These are phyloP conservation scores for Leishmania tropica DNA, from an alignment of 208 protist genomes.

Conservation along the genomic window DNA sequence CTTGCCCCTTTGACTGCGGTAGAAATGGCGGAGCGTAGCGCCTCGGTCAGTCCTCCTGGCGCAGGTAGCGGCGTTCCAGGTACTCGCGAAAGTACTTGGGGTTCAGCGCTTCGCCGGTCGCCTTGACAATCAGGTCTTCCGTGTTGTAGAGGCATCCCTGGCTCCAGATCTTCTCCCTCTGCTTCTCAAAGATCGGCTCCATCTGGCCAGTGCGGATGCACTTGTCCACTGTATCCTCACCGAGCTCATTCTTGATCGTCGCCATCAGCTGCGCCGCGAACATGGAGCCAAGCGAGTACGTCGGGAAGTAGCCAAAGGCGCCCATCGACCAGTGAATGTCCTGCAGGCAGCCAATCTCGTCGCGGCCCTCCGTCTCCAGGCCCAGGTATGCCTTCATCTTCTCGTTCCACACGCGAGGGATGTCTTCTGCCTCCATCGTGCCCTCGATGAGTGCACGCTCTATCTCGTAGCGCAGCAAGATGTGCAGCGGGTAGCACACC, in stretches of 20 bases:
- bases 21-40: background rate
- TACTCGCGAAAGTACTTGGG: slow-evolving; percentile 79
- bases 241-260: slow-evolving; percentile 64
- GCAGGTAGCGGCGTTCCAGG: slow-evolving; percentile 84
- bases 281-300: slow-evolving; percentile 86
- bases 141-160: slow-evolving; percentile 58
- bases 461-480: slow-evolving; percentile 91
- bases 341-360: slow-evolving; percentile 84
- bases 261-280: slow-evolving; percentile 82
- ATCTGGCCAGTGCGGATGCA: slow-evolving; percentile 69
- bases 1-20: background rate
- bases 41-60: slow-evolving; percentile 24
- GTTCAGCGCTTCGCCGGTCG: slow-evolving; percentile 85
- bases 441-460: slow-evolving; percentile 88
- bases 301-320: slow-evolving; percentile 87
- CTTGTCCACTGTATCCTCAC: slow-evolving; percentile 49
- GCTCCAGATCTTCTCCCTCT: slow-evolving; percentile 79
- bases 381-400: slow-evolving; percentile 91
- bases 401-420: slow-evolving; percentile 82
- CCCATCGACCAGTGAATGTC: slow-evolving; percentile 88
- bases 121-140: slow-evolving; percentile 80
- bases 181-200: slow-evolving; percentile 63
- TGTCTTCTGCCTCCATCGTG: slow-evolving; percentile 67
- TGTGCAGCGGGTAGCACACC: slow-evolving; percentile 91
- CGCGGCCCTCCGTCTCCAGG: slow-evolving; percentile 70